Evolutionary conservation across 2,329 filamentous ascomycete species (phyloP), one percentile per base, ranked within the genome.

Genomic region (Periglandula ipomoeae): DNA sequence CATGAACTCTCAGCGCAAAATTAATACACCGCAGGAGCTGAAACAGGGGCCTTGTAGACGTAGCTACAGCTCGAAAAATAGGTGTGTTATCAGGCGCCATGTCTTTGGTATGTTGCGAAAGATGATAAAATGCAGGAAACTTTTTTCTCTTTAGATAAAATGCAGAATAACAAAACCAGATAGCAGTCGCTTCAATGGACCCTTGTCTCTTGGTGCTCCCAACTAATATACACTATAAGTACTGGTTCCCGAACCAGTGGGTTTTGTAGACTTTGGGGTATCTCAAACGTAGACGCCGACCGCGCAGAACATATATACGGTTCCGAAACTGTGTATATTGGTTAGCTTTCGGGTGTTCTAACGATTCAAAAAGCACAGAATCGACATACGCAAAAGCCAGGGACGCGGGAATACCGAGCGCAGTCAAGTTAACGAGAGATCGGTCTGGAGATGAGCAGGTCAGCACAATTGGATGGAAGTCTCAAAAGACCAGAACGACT

Each of bases 271-370:
- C 27, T 52, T 55, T 51, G 60, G 67, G 71, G 70, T 73, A 71
- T 80, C 66, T 75, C 81, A 98, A 68, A 98, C 89, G 82, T 98
- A 97, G 64, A 98, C 93, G 66, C 93, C 93, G 65, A 93, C 93
- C 52, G 90, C 93, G 71, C 93, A 98, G 71, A 98, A 97, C 85
- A 96, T 95, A 72, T 93, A 96, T 41, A 98, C 89, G 45, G 91
- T 85, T 59, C 93, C 93, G 68, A 95, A 87, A 45, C 91, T 96
- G 62, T 10, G 9, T 22, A 24, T 19, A n/a, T 2, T 26, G 11
- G 23, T 59, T 47, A 64, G 64, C 47, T 39, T 34, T n/a, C 13
- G 52, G 27, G 22, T 30, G 3, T 20, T 2, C 7, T 30, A 5
- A 13, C 15, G 23, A 37, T 6, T 27, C 22, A 11, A 8, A 20